phyloP scores from a whole-genome alignment of 106 monocot species.

The Allium sativum region DNA sequence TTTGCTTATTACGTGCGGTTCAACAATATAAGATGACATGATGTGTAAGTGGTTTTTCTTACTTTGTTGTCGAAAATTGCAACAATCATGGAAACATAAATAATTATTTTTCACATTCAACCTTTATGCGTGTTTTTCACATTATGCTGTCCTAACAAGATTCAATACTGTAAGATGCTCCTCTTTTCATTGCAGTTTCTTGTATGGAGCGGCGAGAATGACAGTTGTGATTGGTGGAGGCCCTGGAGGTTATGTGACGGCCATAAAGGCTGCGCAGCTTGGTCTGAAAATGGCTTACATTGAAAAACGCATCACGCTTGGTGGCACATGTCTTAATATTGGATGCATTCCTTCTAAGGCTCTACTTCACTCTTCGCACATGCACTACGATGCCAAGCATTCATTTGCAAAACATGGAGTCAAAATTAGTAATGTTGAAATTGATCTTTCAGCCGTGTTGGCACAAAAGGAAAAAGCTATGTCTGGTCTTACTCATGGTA shows the following conservation, averaged over 20 bases:
- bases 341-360: conserved; percentile 93
- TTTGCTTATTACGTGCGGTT: too few relatives aligned
- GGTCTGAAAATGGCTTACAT: conserved; percentile 88
- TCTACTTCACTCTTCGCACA: conserved; percentile 54
- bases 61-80: too few relatives aligned
- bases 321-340: conserved; percentile 86
- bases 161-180: too few relatives aligned
- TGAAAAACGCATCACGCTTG: conserved; percentile 78
- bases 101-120: too few relatives aligned
- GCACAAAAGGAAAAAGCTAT: conserved; percentile 58
- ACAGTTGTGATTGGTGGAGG: conserved; percentile 86
- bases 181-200: too few relatives aligned
- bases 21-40: too few relatives aligned
- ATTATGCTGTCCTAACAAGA: too few relatives aligned
- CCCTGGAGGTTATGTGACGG: conserved; percentile 84
- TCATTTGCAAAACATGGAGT: conserved; percentile 45
- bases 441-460: conserved; percentile 58
- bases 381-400: conserved; percentile 54
- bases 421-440: conserved; percentile 36
- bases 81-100: too few relatives aligned
- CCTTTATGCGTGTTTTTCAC: too few relatives aligned
- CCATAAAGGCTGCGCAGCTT: conserved; percentile 85
- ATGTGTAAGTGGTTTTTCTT: too few relatives aligned
- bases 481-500: conserved; percentile 44
- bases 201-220: conserved; percentile 69